Percentiles rank a stretch among this genome's conserved stretches.
Evolutionary conservation across 1,284 basidiomycete species (phyloP).

Genomic region (Cystobasidium slooffiae): DNA sequence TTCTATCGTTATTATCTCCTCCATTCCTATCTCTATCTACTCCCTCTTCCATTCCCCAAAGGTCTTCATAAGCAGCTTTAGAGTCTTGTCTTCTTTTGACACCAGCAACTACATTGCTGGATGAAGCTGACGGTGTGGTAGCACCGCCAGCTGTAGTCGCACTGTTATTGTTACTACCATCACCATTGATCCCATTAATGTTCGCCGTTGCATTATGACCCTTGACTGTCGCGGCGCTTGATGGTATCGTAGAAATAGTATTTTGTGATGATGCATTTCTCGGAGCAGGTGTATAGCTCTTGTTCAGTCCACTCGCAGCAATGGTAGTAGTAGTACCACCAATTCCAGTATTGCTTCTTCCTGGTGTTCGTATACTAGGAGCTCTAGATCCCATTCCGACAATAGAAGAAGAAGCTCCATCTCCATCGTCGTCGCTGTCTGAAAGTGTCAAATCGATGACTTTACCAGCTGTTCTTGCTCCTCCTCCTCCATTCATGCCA

Average conservation of each 20-base stretch:
- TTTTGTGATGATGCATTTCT: background rate
- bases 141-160: background rate
- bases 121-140: no score
- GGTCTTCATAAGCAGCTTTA: conserved; percentile 18
- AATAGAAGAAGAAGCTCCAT: conserved; percentile 20
- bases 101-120: background rate
- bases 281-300: background rate
- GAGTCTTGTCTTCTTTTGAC: conserved; percentile 18
- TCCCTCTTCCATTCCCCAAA: background rate
- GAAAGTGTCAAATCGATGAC: conserved; percentile 46
- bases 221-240: background rate
- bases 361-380: conserved; percentile 11
- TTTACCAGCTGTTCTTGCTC: conserved; percentile 1
- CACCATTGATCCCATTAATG: background rate
- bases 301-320: background rate
- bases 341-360: background rate
- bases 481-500: background rate
- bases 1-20: background rate
- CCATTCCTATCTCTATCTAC: background rate
- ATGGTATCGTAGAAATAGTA: background rate
- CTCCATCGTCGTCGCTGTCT: conserved; percentile 39
- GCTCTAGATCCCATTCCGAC: conserved; percentile 21
- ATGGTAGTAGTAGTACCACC: background rate
- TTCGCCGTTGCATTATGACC: background rate
- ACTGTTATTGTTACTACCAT: background rate